Evolutionary conservation across 2,329 filamentous ascomycete genomes (phyloP).

Genomic region (Aureobasidium namibiae): DNA sequence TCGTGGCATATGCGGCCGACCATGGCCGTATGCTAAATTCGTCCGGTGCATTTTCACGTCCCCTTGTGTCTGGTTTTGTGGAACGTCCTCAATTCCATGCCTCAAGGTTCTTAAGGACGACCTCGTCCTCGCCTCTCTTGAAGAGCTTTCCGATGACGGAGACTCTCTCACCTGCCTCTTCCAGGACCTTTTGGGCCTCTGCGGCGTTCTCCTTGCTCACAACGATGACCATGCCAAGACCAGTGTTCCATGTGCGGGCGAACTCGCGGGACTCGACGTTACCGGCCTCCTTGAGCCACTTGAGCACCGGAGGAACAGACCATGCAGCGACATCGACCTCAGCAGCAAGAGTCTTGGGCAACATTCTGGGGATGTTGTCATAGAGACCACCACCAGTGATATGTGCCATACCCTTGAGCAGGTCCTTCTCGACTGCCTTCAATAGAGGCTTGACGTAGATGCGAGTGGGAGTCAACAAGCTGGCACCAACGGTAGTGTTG

Average conservation of each 20-base stretch:
- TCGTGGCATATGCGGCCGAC: background rate
- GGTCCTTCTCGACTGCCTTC: constrained; percentile 48
- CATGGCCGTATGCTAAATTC: background rate
- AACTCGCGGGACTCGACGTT: constrained; percentile 72
- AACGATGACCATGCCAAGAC: constrained; percentile 87
- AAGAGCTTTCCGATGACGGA: constrained; percentile 67
- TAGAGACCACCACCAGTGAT: constrained; percentile 91
- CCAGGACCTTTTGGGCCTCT: constrained; percentile 52
- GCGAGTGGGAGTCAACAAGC: constrained; percentile 77
- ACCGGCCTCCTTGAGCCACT: constrained; percentile 71
- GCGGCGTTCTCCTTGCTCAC: constrained; percentile 59
- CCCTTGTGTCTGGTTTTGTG: background rate
- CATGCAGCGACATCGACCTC: constrained; percentile 71
- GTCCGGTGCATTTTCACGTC: background rate
- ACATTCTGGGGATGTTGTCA: constrained; percentile 92
- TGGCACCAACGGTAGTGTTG: constrained; percentile 57
- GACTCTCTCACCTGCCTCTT: constrained; percentile 65
- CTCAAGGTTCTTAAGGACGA: constrained; percentile 11
- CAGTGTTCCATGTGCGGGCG: constrained; percentile 88
- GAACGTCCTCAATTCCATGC: constrained; percentile 5
- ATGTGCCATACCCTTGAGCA: constrained; percentile 89
- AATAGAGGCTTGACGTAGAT: constrained; percentile 78
- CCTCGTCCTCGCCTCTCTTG: constrained; percentile 35
- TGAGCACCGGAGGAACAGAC: constrained; percentile 70
- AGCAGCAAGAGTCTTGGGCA: constrained; percentile 69